Evolutionary conservation across 192 early-diverging fungal species (phyloP).

Genomic region (Umbelopsis vinacea): DNA sequence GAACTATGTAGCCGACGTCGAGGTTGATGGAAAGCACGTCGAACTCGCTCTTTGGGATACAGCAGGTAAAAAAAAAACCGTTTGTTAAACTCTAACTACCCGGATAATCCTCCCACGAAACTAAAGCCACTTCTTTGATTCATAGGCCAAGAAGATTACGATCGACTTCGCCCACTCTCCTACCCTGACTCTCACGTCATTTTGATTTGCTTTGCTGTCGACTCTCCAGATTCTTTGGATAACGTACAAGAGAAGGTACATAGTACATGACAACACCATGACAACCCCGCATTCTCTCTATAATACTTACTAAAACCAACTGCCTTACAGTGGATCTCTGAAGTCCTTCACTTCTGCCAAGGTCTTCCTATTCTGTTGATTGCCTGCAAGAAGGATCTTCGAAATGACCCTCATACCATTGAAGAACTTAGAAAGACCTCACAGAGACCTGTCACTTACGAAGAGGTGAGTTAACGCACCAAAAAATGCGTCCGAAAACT

Average conservation of each 20-base stretch:
- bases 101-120: not conserved
- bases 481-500: not conserved
- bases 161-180: slow-evolving; percentile 84
- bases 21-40: slow-evolving; percentile 69
- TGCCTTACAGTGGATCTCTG: slow-evolving; percentile 79
- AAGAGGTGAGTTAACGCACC: slow-evolving; percentile 57
- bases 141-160: slow-evolving; percentile 46
- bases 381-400: slow-evolving; percentile 88
- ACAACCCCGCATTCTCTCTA: not conserved
- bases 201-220: slow-evolving; percentile 91
- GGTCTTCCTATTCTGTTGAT: slow-evolving; percentile 86
- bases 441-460: slow-evolving; percentile 73
- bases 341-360: slow-evolving; percentile 85
- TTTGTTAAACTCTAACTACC: not conserved
- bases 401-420: slow-evolving; percentile 79
- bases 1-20: slow-evolving; percentile 73
- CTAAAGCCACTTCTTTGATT: not conserved
- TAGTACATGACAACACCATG: not conserved
- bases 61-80: slow-evolving; percentile 58
- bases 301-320: not conserved
- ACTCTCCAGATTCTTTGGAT: slow-evolving; percentile 80
- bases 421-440: slow-evolving; percentile 75
- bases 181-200: slow-evolving; percentile 94
- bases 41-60: slow-evolving; percentile 82
- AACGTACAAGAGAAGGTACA: slow-evolving; percentile 73